Conservation (phyloP, 2,329 filamentous ascomycete genomes). For the Nemania bipapillata region DNA sequence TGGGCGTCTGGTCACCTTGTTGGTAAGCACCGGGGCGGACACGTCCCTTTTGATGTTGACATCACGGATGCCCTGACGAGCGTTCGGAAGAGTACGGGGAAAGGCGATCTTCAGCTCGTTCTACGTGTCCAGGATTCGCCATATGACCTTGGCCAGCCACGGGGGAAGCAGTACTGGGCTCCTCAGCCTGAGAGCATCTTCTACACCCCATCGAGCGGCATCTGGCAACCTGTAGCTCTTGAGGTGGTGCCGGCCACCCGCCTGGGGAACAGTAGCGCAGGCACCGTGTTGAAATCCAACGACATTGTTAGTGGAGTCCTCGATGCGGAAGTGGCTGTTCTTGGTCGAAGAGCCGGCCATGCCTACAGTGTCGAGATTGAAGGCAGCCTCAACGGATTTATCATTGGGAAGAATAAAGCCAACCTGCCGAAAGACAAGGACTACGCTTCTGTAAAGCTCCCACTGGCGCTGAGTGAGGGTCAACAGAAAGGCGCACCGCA, state of each 20-base stretch:
- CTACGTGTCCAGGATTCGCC: conserved; percentile 72
- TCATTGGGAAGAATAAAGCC: conserved; percentile 58
- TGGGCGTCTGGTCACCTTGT: conserved; percentile 66
- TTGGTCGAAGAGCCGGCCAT: conserved; percentile 61
- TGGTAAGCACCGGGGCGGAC: conserved; percentile 67
- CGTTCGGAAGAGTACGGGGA: conserved; percentile 41
- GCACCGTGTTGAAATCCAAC: conserved; percentile 67
- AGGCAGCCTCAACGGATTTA: conserved; percentile 61
- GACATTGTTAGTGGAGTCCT: conserved; percentile 64
- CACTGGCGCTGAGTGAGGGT: conserved; percentile 60
- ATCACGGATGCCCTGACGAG: conserved; percentile 61
- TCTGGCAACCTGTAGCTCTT: conserved; percentile 68
- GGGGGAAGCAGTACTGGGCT: conserved; percentile 75
- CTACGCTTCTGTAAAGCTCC: conserved; percentile 59
- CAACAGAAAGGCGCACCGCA: conserved; percentile 55
- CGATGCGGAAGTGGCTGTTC: conserved; percentile 61
- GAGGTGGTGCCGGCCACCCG: conserved; percentile 65
- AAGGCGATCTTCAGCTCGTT: conserved; percentile 58
- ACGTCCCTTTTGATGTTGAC: conserved; percentile 69
- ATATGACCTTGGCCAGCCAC: conserved; percentile 70
- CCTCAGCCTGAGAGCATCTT: conserved; percentile 70
- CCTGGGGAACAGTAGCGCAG: conserved; percentile 66
- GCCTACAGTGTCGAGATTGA: conserved; percentile 64
- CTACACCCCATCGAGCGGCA: conserved; percentile 67
- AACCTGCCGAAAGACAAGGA: conserved; percentile 62